These are phyloP conservation scores for Micromonas pusilla DNA, from an alignment of 139 green algal species.

Conservation along the genomic window DNA sequence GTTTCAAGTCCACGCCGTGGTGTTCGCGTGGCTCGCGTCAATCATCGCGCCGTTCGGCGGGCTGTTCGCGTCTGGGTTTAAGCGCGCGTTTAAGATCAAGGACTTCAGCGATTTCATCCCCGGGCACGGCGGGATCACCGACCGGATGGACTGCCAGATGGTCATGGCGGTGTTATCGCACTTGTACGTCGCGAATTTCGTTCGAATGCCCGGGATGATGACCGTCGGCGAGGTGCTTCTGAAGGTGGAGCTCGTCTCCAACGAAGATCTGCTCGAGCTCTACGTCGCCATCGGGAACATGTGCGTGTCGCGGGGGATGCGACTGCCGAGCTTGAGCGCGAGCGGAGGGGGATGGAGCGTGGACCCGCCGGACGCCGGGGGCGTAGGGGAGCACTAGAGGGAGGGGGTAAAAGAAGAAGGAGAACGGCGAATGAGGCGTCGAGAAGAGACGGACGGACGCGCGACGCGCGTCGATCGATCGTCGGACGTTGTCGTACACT, in stretches of 20 bases:
- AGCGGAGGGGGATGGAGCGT: too few relatives aligned
- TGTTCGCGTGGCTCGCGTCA: slow-evolving; percentile 85
- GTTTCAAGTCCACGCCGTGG: slow-evolving; percentile 66
- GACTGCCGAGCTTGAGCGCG: neutral
- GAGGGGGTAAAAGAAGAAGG: too few relatives aligned
- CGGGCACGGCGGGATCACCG: slow-evolving; percentile 94
- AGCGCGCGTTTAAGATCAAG: slow-evolving; percentile 97
- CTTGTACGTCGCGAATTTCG: slow-evolving; percentile 86
- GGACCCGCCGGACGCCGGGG: too few relatives aligned
- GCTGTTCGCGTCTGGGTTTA: slow-evolving; percentile 97
- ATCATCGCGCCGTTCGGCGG: slow-evolving; percentile 93
- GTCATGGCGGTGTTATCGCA: slow-evolving; percentile 95
- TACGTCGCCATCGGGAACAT: neutral
- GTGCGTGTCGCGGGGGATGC: neutral
- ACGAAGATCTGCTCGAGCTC: slow-evolving; percentile 11
- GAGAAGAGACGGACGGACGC: too few relatives aligned
- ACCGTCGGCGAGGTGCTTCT: neutral
- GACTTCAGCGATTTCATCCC: slow-evolving; percentile 98
- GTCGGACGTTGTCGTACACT: too few relatives aligned
- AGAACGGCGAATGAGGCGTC: too few relatives aligned
- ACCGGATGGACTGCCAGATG: slow-evolving; percentile 97
- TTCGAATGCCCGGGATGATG: slow-evolving; percentile 30
- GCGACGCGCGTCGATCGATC: too few relatives aligned
- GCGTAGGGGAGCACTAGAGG: too few relatives aligned
- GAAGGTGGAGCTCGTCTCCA: slow-evolving; percentile 11